A percentile compares a stretch with the other conserved stretches of the same genome.
phyloP scores from a whole-genome alignment of 2,329 filamentous ascomycete species.

The Grosmannia penicillata region DNA sequence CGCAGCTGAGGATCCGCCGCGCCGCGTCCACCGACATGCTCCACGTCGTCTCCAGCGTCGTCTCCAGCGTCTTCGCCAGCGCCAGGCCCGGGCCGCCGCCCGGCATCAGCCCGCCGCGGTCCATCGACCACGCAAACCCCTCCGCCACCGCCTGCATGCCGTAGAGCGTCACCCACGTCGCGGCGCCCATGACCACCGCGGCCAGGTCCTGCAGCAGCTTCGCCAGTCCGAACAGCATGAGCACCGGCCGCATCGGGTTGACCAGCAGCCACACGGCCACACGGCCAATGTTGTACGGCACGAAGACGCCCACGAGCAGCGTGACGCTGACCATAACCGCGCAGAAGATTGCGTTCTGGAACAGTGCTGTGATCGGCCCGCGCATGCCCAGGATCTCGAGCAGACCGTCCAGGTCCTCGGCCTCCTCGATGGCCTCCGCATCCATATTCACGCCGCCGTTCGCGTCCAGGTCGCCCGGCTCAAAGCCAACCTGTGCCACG shows the following conservation, averaged over 20 bases:
- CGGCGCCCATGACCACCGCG: conserved; percentile 47
- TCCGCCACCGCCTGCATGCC: conserved; percentile 24
- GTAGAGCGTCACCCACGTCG: conserved; percentile 23
- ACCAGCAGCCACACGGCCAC: conserved; percentile 65
- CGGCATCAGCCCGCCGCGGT: conserved; percentile 9
- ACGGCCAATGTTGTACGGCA: conserved; percentile 87
- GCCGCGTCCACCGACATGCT: conserved; percentile 25
- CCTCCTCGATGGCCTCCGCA: conserved; percentile 63
- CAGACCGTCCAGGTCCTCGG: conserved; percentile 90
- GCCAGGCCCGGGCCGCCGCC: too few relatives aligned
- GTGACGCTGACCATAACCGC: conserved; percentile 79
- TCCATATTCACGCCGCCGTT: conserved; percentile 35
- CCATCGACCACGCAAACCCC: conserved; percentile 20
- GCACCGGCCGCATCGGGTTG: conserved; percentile 63
- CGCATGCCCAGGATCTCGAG: conserved; percentile 95
- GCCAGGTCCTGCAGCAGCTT: conserved; percentile 65
- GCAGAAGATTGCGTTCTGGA: conserved; percentile 93
- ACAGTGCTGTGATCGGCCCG: conserved; percentile 72
- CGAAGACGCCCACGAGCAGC: conserved; percentile 70
- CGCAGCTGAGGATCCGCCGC: conserved; percentile 32
- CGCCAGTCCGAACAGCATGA: conserved; percentile 56
- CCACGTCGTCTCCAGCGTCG: conserved; percentile 20
- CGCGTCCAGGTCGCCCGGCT: neutral
- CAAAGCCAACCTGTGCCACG: conserved; percentile 16
- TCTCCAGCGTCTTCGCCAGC: conserved; percentile 1